phyloP scores from a whole-genome alignment of 148 eudicot genomes.

The Nepenthes gracilis region DNA sequence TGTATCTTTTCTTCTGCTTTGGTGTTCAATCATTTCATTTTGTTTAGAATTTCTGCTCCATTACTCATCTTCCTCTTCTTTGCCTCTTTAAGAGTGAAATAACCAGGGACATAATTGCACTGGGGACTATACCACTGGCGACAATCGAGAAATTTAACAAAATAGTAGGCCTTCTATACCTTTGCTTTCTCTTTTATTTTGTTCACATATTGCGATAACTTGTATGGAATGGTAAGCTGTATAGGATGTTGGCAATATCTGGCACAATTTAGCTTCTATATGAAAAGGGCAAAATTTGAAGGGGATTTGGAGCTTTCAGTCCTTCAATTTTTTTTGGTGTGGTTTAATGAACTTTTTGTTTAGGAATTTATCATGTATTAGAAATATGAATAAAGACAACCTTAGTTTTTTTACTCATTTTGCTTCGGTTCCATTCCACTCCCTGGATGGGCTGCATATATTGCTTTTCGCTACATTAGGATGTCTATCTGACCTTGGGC shows the following conservation, averaged over 20 bases:
- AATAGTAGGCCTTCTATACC: constrained; percentile 42
- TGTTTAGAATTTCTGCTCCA: background rate
- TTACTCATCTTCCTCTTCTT: constrained; percentile 4
- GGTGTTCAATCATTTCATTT: background rate
- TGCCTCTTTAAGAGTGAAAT: constrained; percentile 58
- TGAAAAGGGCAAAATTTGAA: background rate
- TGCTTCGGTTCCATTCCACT: too few species aligned
- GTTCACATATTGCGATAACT: background rate
- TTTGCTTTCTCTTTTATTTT: background rate
- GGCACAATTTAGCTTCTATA: background rate
- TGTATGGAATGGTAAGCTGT: too few species aligned
- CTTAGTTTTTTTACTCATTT: background rate
- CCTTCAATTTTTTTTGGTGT: background rate
- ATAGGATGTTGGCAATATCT: background rate
- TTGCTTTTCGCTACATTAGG: too few species aligned
- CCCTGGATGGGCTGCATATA: too few species aligned
- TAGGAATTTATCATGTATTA: background rate
- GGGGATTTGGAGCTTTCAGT: background rate
- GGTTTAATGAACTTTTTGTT: background rate
- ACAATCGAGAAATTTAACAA: constrained; percentile 81
- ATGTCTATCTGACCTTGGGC: too few species aligned
- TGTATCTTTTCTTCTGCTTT: too few species aligned
- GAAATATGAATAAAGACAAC: background rate
- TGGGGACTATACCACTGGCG: constrained; percentile 90
- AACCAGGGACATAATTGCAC: constrained; percentile 64